Conservation (phyloP, 768 basidiomycete genomes). For the Tylopilus balloui region DNA sequence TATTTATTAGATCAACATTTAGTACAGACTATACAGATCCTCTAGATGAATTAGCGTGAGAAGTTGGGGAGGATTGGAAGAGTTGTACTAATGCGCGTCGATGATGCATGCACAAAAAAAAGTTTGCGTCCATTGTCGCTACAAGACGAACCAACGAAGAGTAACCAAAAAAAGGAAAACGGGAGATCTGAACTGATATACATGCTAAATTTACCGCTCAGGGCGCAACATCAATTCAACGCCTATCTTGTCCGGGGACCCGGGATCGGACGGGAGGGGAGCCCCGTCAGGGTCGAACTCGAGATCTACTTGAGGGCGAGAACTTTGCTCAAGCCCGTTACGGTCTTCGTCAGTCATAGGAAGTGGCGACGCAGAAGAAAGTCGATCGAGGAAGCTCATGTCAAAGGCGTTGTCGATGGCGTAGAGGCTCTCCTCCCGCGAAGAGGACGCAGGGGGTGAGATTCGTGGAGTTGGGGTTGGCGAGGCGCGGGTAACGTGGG, state of each 20-base stretch:
- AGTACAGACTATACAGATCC: conserved; percentile 16
- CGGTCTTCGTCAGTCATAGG: conserved; percentile 35
- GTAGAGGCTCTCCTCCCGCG: conserved; percentile 20
- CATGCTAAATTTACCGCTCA: conserved; percentile 35
- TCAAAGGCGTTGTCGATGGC: conserved; percentile 27
- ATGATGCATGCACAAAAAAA: conserved; percentile 17
- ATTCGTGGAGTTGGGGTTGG: conserved; percentile 6
- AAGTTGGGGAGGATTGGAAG: not conserved
- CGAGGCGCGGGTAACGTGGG: conserved; percentile 37
- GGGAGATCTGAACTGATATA: not conserved
- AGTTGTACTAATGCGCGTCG: conserved; percentile 11
- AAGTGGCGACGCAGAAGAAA: conserved; percentile 34
- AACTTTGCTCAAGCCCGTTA: conserved; percentile 6
- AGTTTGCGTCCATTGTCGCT: conserved; percentile 18
- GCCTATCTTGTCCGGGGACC: conserved; percentile 41
- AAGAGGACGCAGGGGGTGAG: not conserved
- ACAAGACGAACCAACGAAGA: conserved; percentile 10
- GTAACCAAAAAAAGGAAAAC: conserved; percentile 1
- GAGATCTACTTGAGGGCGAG: conserved; percentile 14
- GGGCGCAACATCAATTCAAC: conserved; percentile 40
- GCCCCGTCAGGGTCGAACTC: conserved; percentile 45
- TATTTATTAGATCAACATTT: conserved; percentile 4
- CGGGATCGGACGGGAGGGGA: conserved; percentile 33
- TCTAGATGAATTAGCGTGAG: conserved; percentile 12
- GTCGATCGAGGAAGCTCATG: conserved; percentile 39